Conservation (phyloP, 208 protist genomes). For the Crithidia brevicula region DNA sequence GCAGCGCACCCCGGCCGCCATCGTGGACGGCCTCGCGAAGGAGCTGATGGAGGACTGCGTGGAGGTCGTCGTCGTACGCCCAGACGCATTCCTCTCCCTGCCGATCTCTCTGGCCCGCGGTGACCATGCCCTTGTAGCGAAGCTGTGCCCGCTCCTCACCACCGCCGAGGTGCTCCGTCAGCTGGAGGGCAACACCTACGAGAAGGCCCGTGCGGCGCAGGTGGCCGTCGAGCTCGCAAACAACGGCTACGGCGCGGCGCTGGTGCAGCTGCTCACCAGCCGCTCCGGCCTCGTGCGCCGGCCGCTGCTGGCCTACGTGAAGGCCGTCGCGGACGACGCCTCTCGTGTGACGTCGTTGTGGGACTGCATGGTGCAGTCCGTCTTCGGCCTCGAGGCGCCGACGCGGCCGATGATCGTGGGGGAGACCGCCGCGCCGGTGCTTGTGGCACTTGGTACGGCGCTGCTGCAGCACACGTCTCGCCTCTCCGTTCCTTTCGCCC, state of each 20-base stretch:
- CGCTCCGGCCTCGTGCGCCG: slow-evolving; percentile 58
- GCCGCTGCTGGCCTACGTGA: slow-evolving; percentile 37
- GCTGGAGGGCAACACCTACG: slow-evolving; percentile 46
- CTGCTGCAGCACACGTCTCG: slow-evolving; percentile 50
- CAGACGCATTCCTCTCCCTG: slow-evolving; percentile 86
- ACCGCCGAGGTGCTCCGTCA: slow-evolving; percentile 70
- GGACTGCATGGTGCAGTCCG: slow-evolving; percentile 54
- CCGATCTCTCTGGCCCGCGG: slow-evolving; percentile 36
- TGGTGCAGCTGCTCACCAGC: slow-evolving; percentile 79
- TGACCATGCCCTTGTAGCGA: slow-evolving; percentile 17
- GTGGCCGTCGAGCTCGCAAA: slow-evolving; percentile 66
- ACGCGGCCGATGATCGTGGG: slow-evolving; percentile 61
- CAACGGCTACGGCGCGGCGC: slow-evolving; percentile 45
- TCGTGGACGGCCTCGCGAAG: slow-evolving; percentile 44
- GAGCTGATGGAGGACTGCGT: slow-evolving; percentile 73
- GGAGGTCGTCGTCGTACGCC: slow-evolving; percentile 74
- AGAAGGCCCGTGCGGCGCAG: slow-evolving; percentile 52
- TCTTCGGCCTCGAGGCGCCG: slow-evolving; percentile 63
- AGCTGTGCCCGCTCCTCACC: slow-evolving; percentile 44
- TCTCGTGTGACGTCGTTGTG: slow-evolving; percentile 55
- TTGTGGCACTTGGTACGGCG: slow-evolving; percentile 46
- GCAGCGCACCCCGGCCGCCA: slow-evolving; percentile 35
- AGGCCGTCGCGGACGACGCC: slow-evolving; percentile 33
- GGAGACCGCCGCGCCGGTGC: slow-evolving; percentile 32
- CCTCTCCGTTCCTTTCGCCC: slow-evolving; percentile 35